These are phyloP conservation scores for Onygena corvina DNA, from an alignment of 2,329 filamentous ascomycete genomes.

Conservation along the genomic window DNA sequence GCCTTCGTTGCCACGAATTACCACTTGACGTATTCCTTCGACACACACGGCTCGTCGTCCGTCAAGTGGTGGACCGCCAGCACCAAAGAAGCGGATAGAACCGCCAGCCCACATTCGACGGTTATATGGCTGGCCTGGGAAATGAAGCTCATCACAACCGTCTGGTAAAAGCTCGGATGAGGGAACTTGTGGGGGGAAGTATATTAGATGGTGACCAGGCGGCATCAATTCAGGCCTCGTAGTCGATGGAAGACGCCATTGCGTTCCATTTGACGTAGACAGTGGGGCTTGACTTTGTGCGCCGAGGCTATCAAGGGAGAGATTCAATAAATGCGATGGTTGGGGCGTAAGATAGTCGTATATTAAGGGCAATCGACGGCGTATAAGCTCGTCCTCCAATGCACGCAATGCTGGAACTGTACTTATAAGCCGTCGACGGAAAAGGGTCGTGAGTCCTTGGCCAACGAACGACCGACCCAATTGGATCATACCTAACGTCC, in stretches of 20 bases:
- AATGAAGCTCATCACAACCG: constrained; percentile 71
- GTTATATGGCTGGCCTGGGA: constrained; percentile 57
- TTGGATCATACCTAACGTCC: background rate
- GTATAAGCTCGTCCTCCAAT: constrained; percentile 27
- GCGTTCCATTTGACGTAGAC: constrained; percentile 18
- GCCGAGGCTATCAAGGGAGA: constrained; percentile 49
- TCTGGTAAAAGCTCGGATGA: constrained; percentile 57
- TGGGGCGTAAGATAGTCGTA: constrained; percentile 50
- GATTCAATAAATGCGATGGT: constrained; percentile 52
- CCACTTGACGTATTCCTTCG: constrained; percentile 39
- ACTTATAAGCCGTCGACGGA: background rate
- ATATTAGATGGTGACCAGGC: constrained; percentile 65
- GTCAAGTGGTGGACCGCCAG: constrained; percentile 22
- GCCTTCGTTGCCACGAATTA: constrained; percentile 39
- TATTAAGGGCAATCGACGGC: constrained; percentile 38
- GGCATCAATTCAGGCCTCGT: constrained; percentile 22
- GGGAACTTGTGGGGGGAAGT: constrained; percentile 63
- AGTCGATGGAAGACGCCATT: constrained; percentile 24
- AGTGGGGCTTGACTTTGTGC: constrained; percentile 20
- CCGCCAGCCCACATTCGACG: constrained; percentile 87
- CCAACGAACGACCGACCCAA: background rate
- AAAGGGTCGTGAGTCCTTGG: background rate
- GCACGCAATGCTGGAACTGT: background rate
- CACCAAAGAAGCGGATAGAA: constrained; percentile 43
- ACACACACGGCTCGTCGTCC: constrained; percentile 32